phyloP scores from a whole-genome alignment of 768 basidiomycete species.

The Podaxis sp. region DNA sequence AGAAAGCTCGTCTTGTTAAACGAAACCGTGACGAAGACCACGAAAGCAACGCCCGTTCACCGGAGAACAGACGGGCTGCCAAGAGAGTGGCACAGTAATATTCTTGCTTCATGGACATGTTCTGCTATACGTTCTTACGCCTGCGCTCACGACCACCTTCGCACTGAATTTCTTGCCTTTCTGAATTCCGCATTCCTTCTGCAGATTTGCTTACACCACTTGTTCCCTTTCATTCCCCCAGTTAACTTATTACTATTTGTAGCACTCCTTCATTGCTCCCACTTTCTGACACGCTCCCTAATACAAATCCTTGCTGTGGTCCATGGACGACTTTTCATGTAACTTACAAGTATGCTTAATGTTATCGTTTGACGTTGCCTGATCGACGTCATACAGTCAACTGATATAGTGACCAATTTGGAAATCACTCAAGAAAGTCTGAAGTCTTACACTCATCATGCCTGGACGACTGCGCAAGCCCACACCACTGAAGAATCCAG shows the following conservation, averaged over 20 bases:
- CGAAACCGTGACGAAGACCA: not conserved
- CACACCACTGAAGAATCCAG: constrained; percentile 32
- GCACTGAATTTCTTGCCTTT: not conserved
- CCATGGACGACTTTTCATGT: not conserved
- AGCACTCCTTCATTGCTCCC: not conserved
- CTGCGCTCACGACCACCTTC: not conserved
- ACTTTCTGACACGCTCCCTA: not conserved
- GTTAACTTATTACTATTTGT: constrained; percentile 2
- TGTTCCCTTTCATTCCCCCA: not conserved
- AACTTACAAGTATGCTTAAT: not conserved
- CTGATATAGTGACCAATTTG: not conserved
- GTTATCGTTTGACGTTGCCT: not conserved
- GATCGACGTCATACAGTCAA: not conserved
- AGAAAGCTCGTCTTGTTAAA: not conserved
- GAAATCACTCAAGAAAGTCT: not conserved
- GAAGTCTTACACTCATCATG: constrained; percentile 17
- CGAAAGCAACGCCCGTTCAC: constrained; percentile 1
- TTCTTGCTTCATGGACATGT: not conserved
- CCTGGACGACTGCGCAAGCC: constrained; percentile 21
- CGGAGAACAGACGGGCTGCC: not conserved
- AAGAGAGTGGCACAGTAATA: not conserved
- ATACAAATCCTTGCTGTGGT: not conserved
- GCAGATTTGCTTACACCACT: not conserved
- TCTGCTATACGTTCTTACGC: not conserved
- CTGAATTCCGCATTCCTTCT: not conserved